Evolutionary conservation across 495 filamentous ascomycete genomes (phyloP), one percentile per base, ranked within the genome.

Genomic region (Hypoxylon crocopeplum): DNA sequence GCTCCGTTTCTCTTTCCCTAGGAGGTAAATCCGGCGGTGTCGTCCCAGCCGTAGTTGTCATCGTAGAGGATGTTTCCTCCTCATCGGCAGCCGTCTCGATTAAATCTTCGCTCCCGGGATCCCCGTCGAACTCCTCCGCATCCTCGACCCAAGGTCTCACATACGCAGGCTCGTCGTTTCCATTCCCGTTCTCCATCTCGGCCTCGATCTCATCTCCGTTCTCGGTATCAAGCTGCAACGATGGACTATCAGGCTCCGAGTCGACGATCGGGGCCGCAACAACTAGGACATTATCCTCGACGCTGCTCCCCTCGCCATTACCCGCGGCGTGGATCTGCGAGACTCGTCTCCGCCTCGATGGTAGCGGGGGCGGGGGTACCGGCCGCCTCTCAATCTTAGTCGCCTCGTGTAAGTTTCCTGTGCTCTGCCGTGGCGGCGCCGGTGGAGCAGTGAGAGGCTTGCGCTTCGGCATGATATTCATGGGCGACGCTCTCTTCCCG

Each of bases 221-320:
- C 52, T 64, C 37, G 12, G 56, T 25, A 41, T 69, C 45, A 39
- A 62, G 47, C 34, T 54, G 34, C 24, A 60, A 40, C 0, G 47
- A 42, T 0, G 84, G 84, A 6, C 82, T 83, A 13, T 79, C 79
- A 5, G 84, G 84, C 66, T 86, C 81, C 5, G 82, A 86, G 19
- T 76, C 75, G 3, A 69, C 70, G 5, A 37, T 13, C 4, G 85
- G 84, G 2, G 85, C 85, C 29, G 77, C 80, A 6, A 88, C 84
- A 19, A 88, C 80, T 2, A 88, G 62, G 36, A 87, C 62, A 19
- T 77, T 77, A 37, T 84, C 79, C 21, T 75, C 73, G 10, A n/a
- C 6, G 11, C 62, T 72, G n/a, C 22, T 62, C 10, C 55, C 46
- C 11, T 73, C 46, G 12, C 5, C 15, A 38, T 63, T 52, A 34